Conservation (phyloP, 176 grass and related monocot genomes). For the Lolium perenne region DNA sequence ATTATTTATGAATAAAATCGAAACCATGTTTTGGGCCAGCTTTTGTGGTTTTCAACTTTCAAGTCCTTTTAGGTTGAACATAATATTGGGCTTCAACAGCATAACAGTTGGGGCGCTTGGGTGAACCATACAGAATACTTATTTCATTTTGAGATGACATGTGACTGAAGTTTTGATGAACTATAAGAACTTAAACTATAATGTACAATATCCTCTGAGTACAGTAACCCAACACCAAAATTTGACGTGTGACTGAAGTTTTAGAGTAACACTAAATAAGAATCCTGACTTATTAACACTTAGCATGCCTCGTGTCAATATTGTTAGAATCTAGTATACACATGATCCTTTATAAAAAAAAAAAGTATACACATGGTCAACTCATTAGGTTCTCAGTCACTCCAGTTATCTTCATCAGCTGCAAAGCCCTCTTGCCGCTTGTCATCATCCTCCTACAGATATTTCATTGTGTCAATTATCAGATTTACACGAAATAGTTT, state of each 20-base stretch:
- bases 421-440: constrained; percentile 35
- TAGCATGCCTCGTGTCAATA: neutral
- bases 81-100: neutral
- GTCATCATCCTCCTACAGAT: constrained; percentile 67
- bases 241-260: neutral
- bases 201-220: neutral
- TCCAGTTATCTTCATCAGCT: constrained; percentile 89
- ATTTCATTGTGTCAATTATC: neutral
- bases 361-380: constrained; percentile 14
- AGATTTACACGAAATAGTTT: constrained; percentile 13
- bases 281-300: constrained; percentile 18
- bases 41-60: no score
- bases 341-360: neutral
- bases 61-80: no score
- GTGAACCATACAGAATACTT: neutral
- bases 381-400: constrained; percentile 50
- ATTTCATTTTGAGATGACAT: neutral
- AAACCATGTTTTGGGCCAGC: no score
- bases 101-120: neutral
- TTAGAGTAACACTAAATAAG: neutral
- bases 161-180: neutral
- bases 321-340: constrained; percentile 21
- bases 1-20: no score
- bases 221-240: neutral
- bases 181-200: constrained; percentile 14